These are phyloP conservation scores for Cytospora piceae DNA, from an alignment of 2,329 filamentous ascomycete genomes.

Conservation along the genomic window DNA sequence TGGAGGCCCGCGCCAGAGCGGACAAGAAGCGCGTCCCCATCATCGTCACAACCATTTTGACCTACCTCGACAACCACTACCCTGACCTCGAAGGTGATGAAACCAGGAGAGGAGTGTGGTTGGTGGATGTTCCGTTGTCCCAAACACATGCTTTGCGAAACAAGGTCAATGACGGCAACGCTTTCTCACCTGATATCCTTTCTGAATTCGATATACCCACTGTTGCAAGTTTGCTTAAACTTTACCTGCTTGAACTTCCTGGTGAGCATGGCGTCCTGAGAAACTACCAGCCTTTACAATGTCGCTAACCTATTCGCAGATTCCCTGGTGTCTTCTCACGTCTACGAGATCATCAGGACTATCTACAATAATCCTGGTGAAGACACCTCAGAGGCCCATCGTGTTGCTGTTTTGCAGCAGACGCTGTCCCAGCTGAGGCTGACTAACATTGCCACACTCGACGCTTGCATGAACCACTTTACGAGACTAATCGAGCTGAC, in stretches of 20 bases:
- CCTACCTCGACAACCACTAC: constrained; percentile 94
- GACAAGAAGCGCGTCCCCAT: constrained; percentile 95
- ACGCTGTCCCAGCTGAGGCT: constrained; percentile 93
- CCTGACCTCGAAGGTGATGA: constrained; percentile 97
- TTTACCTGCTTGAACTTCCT: constrained; percentile 93
- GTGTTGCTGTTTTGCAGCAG: constrained; percentile 90
- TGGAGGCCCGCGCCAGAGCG: constrained; percentile 90
- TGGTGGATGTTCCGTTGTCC: constrained; percentile 84
- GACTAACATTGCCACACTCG: constrained; percentile 97
- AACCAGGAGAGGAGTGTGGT: constrained; percentile 88
- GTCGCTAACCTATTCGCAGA: constrained; percentile 58
- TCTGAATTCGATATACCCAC: constrained; percentile 92
- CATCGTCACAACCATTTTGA: constrained; percentile 89
- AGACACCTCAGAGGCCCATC: constrained; percentile 69
- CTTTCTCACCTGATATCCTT: constrained; percentile 74
- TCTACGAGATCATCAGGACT: constrained; percentile 98
- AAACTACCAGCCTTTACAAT: neutral
- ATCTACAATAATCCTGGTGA: constrained; percentile 78
- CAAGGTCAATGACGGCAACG: constrained; percentile 84
- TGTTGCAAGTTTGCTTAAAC: constrained; percentile 87
- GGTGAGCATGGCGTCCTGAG: constrained; percentile 58
- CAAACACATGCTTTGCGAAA: constrained; percentile 84
- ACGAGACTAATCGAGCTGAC: constrained; percentile 95
- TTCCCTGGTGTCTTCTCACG: constrained; percentile 96
- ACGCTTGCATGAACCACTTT: constrained; percentile 97